Percentiles rank a stretch among this genome's conserved stretches.
These are phyloP conservation scores for Verbena officinalis DNA, from an alignment of 257 asterid species.

Conservation along the genomic window DNA sequence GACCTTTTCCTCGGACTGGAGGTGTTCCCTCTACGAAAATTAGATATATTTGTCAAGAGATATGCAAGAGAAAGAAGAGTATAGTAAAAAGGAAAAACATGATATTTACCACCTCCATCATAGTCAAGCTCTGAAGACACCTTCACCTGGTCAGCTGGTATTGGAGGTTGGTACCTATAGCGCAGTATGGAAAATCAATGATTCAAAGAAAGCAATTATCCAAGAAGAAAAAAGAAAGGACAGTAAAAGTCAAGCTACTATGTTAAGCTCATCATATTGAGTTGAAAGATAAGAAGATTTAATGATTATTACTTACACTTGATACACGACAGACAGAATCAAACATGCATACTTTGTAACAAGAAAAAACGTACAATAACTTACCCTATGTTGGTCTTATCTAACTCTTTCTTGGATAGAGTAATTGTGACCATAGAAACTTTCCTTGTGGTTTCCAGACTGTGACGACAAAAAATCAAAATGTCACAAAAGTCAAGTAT, in stretches of 20 bases:
- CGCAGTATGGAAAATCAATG: slow-evolving; percentile 12
- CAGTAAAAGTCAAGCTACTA: no score
- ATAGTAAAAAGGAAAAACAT: slow-evolving; percentile 4
- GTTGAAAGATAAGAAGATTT: no score
- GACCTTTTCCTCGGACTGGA: slow-evolving; percentile 76
- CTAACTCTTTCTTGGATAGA: slow-evolving; percentile 79
- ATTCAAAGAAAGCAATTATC: background rate
- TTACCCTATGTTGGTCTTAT: slow-evolving; percentile 72
- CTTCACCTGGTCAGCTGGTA: slow-evolving; percentile 94
- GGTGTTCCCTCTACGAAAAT: slow-evolving; percentile 73
- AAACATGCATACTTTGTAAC: background rate
- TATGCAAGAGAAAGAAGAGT: slow-evolving; percentile 10
- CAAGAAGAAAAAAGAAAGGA: slow-evolving; percentile 8
- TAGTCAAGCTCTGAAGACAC: slow-evolving; percentile 66
- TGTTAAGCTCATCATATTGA: background rate
- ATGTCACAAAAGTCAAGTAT: slow-evolving; percentile 16
- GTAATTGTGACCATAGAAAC: slow-evolving; percentile 87
- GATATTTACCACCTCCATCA: slow-evolving; percentile 65
- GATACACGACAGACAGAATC: background rate
- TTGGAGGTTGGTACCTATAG: slow-evolving; percentile 84
- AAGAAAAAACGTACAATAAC: slow-evolving; percentile 24
- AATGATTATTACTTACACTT: no score
- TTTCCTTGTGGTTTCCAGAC: slow-evolving; percentile 91
- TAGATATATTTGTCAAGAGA: slow-evolving; percentile 11
- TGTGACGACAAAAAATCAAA: slow-evolving; percentile 37